These are phyloP conservation scores for Anastatica hierochuntica DNA, from an alignment of 345 rosid genomes.

Conservation along the genomic window DNA sequence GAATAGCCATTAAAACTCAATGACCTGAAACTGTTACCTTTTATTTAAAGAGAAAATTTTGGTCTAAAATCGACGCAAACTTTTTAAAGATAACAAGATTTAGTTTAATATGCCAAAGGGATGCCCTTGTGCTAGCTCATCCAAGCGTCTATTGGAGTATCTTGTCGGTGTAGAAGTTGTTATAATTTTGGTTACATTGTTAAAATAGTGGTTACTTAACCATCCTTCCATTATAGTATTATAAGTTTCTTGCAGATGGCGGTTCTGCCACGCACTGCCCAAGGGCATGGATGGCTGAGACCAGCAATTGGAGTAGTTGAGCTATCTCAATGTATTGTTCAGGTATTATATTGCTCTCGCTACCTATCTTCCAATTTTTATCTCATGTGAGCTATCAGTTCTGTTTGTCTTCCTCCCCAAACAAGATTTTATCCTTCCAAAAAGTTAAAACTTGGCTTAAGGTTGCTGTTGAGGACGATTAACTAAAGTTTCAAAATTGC, in stretches of 20 bases:
- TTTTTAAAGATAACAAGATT: background rate
- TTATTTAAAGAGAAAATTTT: background rate
- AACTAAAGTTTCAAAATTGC: constrained; percentile 17
- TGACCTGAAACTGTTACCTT: constrained; percentile 1
- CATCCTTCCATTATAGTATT: background rate
- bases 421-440: too few species aligned
- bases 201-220: constrained; percentile 1
- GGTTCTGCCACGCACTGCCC: constrained; percentile 70
- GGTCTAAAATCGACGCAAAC: background rate
- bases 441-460: constrained; percentile 1
- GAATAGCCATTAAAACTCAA: background rate
- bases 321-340: constrained; percentile 92
- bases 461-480: constrained; percentile 4
- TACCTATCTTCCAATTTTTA: too few species aligned
- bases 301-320: constrained; percentile 93
- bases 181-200: background rate
- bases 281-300: constrained; percentile 98
- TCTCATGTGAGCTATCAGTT: too few species aligned
- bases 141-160: too few species aligned
- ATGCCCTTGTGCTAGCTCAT: constrained; percentile 4
- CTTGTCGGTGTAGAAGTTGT: too few species aligned
- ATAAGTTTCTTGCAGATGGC: constrained; percentile 63
- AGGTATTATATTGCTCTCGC: constrained; percentile 51
- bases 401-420: too few species aligned
- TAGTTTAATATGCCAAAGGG: constrained; percentile 1